Evolutionary conservation across 495 filamentous ascomycete species (phyloP).

Genomic region (Lasiosphaeria miniovina): DNA sequence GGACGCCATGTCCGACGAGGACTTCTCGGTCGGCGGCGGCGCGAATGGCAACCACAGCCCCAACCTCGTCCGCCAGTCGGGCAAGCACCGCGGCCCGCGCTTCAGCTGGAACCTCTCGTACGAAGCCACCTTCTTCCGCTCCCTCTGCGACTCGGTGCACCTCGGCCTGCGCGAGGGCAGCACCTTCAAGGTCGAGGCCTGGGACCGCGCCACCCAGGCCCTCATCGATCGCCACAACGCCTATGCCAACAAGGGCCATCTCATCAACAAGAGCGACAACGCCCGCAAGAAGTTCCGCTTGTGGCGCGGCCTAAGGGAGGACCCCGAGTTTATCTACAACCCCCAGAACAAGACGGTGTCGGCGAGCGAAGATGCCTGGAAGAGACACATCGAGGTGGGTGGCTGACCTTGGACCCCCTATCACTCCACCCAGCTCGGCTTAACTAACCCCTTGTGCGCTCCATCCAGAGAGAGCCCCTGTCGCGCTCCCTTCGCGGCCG

Average conservation of each 20-base stretch:
- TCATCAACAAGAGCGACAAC: conserved; percentile 55
- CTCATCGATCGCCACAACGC: conserved; percentile 45
- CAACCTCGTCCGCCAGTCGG: conserved; percentile 14
- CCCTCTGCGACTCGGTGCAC: conserved; percentile 48
- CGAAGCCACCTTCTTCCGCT: conserved; percentile 51
- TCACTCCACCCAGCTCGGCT: not conserved
- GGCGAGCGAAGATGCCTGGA: conserved; percentile 48
- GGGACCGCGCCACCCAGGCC: conserved; percentile 47
- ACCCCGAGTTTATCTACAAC: conserved; percentile 49
- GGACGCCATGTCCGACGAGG: conserved; percentile 33
- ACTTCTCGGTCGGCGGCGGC: conserved; percentile 21
- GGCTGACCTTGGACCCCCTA: not conserved
- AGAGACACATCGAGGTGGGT: conserved; percentile 44
- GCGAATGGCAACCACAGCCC: conserved; percentile 9
- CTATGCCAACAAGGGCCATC: conserved; percentile 48
- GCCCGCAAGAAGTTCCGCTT: conserved; percentile 53
- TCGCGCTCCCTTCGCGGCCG: conserved; percentile 46
- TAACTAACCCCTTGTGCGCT: conserved; percentile 7
- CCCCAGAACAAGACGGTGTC: conserved; percentile 40
- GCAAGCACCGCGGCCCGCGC: conserved; percentile 46
- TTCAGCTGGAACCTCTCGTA: conserved; percentile 50
- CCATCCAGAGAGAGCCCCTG: conserved; percentile 43
- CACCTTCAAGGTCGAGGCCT: conserved; percentile 52
- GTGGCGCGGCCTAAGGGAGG: conserved; percentile 49
- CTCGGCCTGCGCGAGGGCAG: conserved; percentile 47